Conservation (phyloP, 495 filamentous ascomycete species). For the Delitschia confertaspora region DNA sequence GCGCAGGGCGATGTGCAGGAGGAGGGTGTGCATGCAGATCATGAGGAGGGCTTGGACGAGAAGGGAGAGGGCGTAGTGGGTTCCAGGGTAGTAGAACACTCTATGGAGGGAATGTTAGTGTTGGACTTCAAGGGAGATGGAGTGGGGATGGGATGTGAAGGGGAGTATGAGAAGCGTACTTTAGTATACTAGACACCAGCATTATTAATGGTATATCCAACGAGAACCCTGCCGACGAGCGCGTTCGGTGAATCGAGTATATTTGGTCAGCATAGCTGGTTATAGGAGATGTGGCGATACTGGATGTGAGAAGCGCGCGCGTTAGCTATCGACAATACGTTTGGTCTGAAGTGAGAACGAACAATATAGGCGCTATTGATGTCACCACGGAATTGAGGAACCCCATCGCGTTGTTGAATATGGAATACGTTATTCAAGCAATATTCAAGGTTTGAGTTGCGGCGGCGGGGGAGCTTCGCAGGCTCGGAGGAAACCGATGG, state of each 20-base stretch:
- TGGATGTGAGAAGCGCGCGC: conserved; percentile 6
- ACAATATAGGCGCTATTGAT: conserved; percentile 37
- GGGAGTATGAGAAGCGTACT: conserved; percentile 44
- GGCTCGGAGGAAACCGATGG: too few species aligned
- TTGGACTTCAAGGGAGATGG: not conserved
- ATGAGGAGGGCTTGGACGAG: conserved; percentile 81
- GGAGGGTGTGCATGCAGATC: conserved; percentile 68
- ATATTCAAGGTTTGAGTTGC: not conserved
- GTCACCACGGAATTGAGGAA: conserved; percentile 29
- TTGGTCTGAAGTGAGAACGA: conserved; percentile 3
- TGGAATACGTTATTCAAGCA: too few species aligned
- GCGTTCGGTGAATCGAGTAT: conserved; percentile 69
- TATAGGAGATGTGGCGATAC: conserved; percentile 69
- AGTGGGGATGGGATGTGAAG: not conserved
- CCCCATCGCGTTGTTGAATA: too few species aligned
- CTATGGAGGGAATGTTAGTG: conserved; percentile 35
- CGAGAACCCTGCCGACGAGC: conserved; percentile 81
- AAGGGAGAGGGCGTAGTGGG: conserved; percentile 68
- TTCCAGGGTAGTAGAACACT: conserved; percentile 91
- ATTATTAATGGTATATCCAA: conserved; percentile 92
- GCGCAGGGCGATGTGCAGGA: conserved; percentile 85
- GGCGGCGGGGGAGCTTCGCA: too few species aligned
- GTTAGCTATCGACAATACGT: not conserved
- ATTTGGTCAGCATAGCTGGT: conserved; percentile 91
- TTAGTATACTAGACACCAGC: conserved; percentile 86